phyloP scores from a whole-genome alignment of 2,329 filamentous ascomycete genomes.

The Ophiostoma sp. region DNA sequence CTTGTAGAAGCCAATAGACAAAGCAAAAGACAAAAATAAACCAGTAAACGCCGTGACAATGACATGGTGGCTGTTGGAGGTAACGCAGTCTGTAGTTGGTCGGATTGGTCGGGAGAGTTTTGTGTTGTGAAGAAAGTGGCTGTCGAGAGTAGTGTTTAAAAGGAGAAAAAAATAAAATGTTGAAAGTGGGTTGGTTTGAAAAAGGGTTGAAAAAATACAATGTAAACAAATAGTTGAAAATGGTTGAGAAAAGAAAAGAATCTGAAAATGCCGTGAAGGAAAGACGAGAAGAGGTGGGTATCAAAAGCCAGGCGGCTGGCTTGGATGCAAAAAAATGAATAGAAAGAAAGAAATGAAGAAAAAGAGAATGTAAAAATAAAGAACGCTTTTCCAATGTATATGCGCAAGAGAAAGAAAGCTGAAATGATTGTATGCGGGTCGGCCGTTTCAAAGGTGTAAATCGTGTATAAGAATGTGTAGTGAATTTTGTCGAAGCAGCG shows the following conservation, averaged over 20 bases:
- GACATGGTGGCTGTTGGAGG: background rate
- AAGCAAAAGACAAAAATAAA: background rate
- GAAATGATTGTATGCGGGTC: slow-evolving; percentile 18
- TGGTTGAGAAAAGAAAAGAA: background rate
- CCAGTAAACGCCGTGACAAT: background rate
- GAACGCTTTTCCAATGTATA: slow-evolving; percentile 12
- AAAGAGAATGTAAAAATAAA: background rate
- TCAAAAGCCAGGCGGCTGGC: slow-evolving; percentile 18
- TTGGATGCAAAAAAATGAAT: background rate
- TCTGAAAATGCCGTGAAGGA: slow-evolving; percentile 19
- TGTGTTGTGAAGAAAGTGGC: background rate
- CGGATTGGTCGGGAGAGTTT: background rate
- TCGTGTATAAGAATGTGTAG: background rate
- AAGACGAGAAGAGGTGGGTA: slow-evolving; percentile 18
- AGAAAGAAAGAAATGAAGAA: background rate
- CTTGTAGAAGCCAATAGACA: background rate
- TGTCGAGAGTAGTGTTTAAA: background rate
- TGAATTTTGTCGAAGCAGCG: slow-evolving; percentile 5
- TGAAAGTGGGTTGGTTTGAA: background rate
- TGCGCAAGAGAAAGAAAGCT: background rate
- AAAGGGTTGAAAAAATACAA: background rate
- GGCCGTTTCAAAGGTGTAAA: slow-evolving; percentile 17
- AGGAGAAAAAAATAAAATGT: background rate
- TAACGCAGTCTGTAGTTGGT: slow-evolving; percentile 10
- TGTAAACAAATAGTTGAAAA: slow-evolving; percentile 4